Evolutionary conservation across 2,329 filamentous ascomycete species (phyloP).

Genomic region (Furcasterigmium furcatum): DNA sequence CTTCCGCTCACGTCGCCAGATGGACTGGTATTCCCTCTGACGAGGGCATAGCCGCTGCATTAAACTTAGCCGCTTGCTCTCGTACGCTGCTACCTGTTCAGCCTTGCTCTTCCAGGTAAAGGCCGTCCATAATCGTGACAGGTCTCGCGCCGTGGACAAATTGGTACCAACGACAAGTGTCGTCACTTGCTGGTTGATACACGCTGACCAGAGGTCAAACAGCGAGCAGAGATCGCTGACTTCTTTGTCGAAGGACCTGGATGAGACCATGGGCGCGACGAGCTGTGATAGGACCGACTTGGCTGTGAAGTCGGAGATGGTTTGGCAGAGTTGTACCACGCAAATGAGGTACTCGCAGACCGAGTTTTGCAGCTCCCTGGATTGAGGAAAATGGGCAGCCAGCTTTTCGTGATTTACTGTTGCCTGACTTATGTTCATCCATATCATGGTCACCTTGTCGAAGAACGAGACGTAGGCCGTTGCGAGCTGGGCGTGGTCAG

Average conservation of each 20-base stretch:
- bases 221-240: neutral
- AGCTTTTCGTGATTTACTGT: neutral
- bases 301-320: neutral
- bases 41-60: neutral
- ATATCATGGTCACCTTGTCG: slow-evolving; percentile 20
- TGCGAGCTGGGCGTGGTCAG: neutral
- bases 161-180: neutral
- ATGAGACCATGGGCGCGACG: neutral
- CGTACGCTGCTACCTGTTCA: neutral
- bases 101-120: neutral
- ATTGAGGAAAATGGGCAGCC: neutral
- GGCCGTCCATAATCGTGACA: neutral
- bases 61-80: neutral
- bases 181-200: neutral
- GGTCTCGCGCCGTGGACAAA: neutral
- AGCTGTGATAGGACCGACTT: neutral
- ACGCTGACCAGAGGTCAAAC: neutral
- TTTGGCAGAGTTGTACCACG: neutral
- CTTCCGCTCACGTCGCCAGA: slow-evolving; percentile 4
- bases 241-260: neutral
- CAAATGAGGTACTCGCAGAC: neutral
- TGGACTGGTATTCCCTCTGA: slow-evolving; percentile 1
- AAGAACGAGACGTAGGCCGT: neutral
- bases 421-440: neutral
- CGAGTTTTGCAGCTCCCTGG: neutral